Evolutionary conservation across 176 grass and related monocot genomes (phyloP).

Genomic region (Triticum monococcum): DNA sequence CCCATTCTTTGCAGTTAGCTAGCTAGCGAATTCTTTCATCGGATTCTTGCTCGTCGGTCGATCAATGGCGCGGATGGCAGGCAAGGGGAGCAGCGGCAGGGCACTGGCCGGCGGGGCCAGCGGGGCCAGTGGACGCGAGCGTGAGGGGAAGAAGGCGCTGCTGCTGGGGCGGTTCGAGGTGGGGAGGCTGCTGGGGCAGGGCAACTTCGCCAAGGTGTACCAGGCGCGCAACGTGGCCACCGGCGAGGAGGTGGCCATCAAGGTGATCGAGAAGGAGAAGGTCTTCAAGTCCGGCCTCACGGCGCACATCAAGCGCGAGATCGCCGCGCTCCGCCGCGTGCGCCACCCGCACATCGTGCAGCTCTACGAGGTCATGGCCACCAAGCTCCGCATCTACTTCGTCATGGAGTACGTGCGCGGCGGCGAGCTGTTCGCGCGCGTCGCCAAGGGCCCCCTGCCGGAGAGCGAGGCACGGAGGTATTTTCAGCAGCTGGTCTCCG

Average conservation of each 20-base stretch:
- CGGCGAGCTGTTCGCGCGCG: constrained; percentile 90
- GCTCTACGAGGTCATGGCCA: constrained; percentile 96
- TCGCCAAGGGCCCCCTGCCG: constrained; percentile 63
- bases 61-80: constrained; percentile 37
- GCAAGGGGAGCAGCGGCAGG: constrained; percentile 23
- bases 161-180: constrained; percentile 84
- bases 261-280: constrained; percentile 93
- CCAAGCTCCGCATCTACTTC: constrained; percentile 95
- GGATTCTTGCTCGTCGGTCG: background rate
- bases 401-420: constrained; percentile 97
- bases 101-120: background rate
- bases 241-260: constrained; percentile 80
- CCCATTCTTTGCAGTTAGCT: constrained; percentile 1
- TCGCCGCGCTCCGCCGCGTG: constrained; percentile 80
- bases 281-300: constrained; percentile 70
- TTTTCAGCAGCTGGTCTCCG: constrained; percentile 90
- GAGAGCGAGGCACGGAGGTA: constrained; percentile 73
- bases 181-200: constrained; percentile 78
- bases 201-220: constrained; percentile 96
- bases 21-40: background rate
- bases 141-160: constrained; percentile 47
- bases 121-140: background rate
- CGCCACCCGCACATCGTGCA: constrained; percentile 95
- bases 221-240: constrained; percentile 64
- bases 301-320: constrained; percentile 91